Evolutionary conservation across 2,329 filamentous ascomycete genomes (phyloP).

Genomic region (Amauroascus verrucosus): DNA sequence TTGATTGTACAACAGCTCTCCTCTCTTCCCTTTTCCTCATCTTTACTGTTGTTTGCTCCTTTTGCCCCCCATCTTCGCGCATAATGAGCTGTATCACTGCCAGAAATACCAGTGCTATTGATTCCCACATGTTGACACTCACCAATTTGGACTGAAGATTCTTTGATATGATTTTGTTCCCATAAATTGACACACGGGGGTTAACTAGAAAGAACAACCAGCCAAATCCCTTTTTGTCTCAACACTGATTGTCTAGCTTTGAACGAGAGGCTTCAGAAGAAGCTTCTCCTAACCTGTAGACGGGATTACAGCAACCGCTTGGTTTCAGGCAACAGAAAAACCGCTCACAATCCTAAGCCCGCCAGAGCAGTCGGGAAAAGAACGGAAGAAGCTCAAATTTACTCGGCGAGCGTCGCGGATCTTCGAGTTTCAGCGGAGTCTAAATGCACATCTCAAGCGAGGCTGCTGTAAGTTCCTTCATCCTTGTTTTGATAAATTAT

Average conservation of each 20-base stretch:
- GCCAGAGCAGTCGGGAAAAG: not conserved
- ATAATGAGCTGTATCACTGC: not conserved
- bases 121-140: not conserved
- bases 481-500: not conserved
- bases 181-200: not conserved
- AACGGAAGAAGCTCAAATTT: too few species aligned
- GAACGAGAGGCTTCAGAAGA: not conserved
- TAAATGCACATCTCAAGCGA: conserved; percentile 3
- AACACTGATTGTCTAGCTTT: not conserved
- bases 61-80: not conserved
- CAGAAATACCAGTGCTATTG: not conserved
- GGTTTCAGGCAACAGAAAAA: not conserved
- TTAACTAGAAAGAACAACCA: not conserved
- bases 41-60: not conserved
- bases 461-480: conserved; percentile 6
- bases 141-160: not conserved
- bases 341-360: not conserved
- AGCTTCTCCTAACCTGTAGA: conserved; percentile 3
- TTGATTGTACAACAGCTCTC: conserved; percentile 24
- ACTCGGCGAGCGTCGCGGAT: not conserved
- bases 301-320: not conserved
- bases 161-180: not conserved
- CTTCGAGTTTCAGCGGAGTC: not conserved
- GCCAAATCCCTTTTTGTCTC: not conserved
- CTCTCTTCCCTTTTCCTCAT: conserved; percentile 10